Percentiles rank a stretch among this genome's conserved stretches.
Evolutionary conservation across 768 basidiomycete species (phyloP).

Genomic region (Pisolithus marmoratus): DNA sequence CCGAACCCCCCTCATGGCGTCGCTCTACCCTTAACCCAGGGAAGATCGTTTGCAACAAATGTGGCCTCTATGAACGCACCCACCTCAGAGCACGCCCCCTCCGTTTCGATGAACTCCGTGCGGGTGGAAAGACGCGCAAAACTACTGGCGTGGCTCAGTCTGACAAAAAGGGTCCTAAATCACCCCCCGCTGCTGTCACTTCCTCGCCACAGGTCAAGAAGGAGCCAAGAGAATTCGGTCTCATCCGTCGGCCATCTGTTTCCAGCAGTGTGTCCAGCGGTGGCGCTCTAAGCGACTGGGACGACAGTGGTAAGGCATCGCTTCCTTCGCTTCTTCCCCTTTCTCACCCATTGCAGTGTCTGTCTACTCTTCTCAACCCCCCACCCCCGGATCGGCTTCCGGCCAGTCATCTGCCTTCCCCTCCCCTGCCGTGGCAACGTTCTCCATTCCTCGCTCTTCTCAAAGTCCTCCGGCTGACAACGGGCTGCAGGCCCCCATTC

Average conservation of each 20-base stretch:
- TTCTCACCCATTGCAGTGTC: slow-evolving; percentile 13
- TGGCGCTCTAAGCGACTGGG: slow-evolving; percentile 68
- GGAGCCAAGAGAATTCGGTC: slow-evolving; percentile 50
- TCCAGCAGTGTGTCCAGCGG: slow-evolving; percentile 50
- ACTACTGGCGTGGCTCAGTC: slow-evolving; percentile 13
- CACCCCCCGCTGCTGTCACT: slow-evolving; percentile 31
- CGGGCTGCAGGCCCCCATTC: slow-evolving; percentile 43
- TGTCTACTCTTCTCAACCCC: slow-evolving; percentile 29
- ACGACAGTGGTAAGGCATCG: slow-evolving; percentile 59
- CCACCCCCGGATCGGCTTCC: slow-evolving; percentile 42
- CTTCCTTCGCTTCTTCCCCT: no score
- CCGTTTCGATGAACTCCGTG: slow-evolving; percentile 82
- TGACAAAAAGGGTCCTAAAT: slow-evolving; percentile 28
- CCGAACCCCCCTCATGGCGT: slow-evolving; percentile 86
- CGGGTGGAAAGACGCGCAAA: slow-evolving; percentile 80
- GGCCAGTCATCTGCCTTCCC: slow-evolving; percentile 60
- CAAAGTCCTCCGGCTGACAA: slow-evolving; percentile 46
- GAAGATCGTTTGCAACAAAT: slow-evolving; percentile 94
- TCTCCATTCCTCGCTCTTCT: slow-evolving; percentile 54
- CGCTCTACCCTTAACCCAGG: slow-evolving; percentile 84
- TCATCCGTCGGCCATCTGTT: slow-evolving; percentile 56
- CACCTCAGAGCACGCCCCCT: slow-evolving; percentile 78
- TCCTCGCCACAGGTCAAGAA: slow-evolving; percentile 51
- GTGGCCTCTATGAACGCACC: slow-evolving; percentile 86
- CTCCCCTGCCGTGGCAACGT: slow-evolving; percentile 55